Evolutionary conservation across 2,329 filamentous ascomycete species (phyloP).

Genomic region (Aspergillus quadrilineatus): DNA sequence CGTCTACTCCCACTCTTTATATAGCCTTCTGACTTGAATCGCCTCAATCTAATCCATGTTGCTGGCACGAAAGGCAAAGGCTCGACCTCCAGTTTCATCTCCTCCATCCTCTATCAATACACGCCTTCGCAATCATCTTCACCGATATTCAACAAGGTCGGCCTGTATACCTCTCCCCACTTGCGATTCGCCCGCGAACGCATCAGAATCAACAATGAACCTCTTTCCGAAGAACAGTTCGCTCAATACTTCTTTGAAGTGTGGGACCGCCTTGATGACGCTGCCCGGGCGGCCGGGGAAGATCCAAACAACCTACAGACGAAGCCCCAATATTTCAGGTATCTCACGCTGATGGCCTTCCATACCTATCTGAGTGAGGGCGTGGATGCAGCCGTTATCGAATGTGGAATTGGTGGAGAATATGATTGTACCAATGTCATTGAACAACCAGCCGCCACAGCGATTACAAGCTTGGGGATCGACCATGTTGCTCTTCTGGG

Average conservation of each 20-base stretch:
- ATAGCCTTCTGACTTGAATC: slow-evolving; percentile 62
- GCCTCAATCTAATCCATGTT: slow-evolving; percentile 70
- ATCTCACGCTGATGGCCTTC: slow-evolving; percentile 82
- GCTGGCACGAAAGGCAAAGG: slow-evolving; percentile 95
- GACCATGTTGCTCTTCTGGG: slow-evolving; percentile 83
- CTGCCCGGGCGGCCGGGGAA: slow-evolving; percentile 52
- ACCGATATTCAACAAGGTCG: slow-evolving; percentile 57
- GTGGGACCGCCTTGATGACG: slow-evolving; percentile 67
- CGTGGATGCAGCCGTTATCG: slow-evolving; percentile 76
- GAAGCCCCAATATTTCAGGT: slow-evolving; percentile 92
- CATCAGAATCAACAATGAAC: slow-evolving; percentile 73
- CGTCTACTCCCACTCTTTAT: not conserved
- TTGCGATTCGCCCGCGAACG: slow-evolving; percentile 79
- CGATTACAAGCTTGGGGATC: slow-evolving; percentile 77
- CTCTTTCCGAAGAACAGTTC: slow-evolving; percentile 68
- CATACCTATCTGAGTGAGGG: slow-evolving; percentile 77
- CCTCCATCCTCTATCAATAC: slow-evolving; percentile 71
- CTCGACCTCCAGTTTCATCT: slow-evolving; percentile 79
- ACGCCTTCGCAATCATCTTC: slow-evolving; percentile 38
- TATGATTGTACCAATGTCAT: slow-evolving; percentile 91
- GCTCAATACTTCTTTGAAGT: slow-evolving; percentile 78
- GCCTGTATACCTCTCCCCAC: slow-evolving; percentile 84
- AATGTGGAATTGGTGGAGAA: slow-evolving; percentile 92
- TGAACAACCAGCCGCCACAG: slow-evolving; percentile 65
- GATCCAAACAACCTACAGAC: slow-evolving; percentile 54